These are phyloP conservation scores for Simmondsia chinensis DNA, from an alignment of 148 eudicot genomes.

Conservation along the genomic window DNA sequence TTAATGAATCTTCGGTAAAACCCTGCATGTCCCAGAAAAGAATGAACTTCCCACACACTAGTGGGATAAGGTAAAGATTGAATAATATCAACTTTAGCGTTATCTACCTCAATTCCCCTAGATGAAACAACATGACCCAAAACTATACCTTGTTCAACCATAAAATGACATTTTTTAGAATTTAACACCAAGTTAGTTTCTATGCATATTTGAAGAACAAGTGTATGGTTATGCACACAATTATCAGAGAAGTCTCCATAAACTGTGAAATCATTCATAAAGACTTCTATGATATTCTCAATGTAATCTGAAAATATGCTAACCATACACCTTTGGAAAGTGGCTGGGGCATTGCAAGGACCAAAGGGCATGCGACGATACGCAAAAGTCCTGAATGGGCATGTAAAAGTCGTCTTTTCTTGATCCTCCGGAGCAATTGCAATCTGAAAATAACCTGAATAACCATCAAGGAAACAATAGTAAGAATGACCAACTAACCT, in stretches of 20 bases:
- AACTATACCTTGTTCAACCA: slow-evolving; percentile 1
- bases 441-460: neutral
- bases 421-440: neutral
- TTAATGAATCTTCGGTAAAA: slow-evolving; percentile 3
- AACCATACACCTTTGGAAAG: neutral
- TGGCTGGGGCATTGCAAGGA: neutral
- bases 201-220: neutral
- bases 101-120: slow-evolving; percentile 1
- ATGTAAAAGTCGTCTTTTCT: neutral
- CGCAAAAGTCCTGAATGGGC: neutral
- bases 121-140: neutral
- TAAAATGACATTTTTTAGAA: slow-evolving; percentile 1
- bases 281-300: neutral
- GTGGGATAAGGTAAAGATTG: neutral
- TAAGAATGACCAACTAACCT: neutral
- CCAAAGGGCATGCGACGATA: neutral
- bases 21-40: neutral
- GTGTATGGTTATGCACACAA: neutral
- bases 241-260: neutral
- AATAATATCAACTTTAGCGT: neutral
- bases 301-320: neutral
- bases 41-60: neutral
- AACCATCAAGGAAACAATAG: too few species aligned
- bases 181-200: neutral
- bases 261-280: neutral